Evolutionary conservation across 2,329 filamentous ascomycete genomes (phyloP), one percentile per base, ranked within the genome.

Genomic region (Torrubiellomyces zombiae): DNA sequence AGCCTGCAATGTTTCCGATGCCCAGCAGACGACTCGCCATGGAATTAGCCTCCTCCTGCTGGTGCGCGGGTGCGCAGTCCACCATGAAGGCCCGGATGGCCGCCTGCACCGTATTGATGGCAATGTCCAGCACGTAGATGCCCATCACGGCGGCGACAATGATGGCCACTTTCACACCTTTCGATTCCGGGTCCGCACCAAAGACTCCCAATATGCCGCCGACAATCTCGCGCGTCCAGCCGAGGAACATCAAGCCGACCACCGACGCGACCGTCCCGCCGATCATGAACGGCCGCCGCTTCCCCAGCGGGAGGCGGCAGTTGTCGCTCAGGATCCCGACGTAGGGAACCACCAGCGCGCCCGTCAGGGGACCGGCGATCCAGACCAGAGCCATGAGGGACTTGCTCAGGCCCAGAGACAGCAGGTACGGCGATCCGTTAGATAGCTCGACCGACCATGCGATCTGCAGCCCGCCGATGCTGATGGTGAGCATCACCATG

Each of bases 51-150:
- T 75, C 64, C 50, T 93, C 85, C 54, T 95, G 86, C 47, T 95
- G 86, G 42, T 94, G 85, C 2, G 80, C 70, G 0, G 89, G 89
- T 1, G 81, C 79, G 42, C 83, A 86, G 44, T 95, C 86, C 14
- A 94, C 79, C 27, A 95, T 92, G 45, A 91, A 92, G 14, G 85
- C 82, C 35, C 85, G 69, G 42, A 94, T 79, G 4, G 74, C 79
- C 24, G 89, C 86, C 64, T 95, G 86, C 17, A 95, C 81, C 67
- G 85, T 89, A 51, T 95, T 95, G 56, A 95, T 89, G 40, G 85
- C 73, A 48, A 95, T 89, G 48, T 95, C 86, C 25, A 95, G 64
- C 24, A 89, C 61, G 50, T 92, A 95, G 39, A 95, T 78, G 55
- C 83, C 76, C 16, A 83, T 45, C 5, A 93, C 82, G 6, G 86